Evolutionary conservation across 257 asterid species (phyloP).

Genomic region (Prunella vulgaris): DNA sequence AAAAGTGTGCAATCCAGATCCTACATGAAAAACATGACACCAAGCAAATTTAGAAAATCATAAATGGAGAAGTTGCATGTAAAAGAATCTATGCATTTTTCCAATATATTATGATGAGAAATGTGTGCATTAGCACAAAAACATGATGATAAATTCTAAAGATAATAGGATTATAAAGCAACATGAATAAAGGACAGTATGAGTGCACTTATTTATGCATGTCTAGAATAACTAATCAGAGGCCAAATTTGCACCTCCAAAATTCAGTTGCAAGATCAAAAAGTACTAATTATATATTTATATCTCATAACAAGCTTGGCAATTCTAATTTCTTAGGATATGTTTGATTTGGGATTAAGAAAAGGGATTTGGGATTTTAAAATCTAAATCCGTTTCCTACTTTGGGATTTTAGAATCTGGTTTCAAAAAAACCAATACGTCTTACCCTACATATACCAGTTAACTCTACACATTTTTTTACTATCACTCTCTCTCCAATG

Average conservation of each 20-base stretch:
- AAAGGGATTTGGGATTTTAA: too few species aligned
- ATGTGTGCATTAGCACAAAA: background rate
- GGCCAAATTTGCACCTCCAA: background rate
- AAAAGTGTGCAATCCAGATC: constrained; percentile 91
- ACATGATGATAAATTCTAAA: background rate
- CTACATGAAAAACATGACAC: constrained; percentile 28
- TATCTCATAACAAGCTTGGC: background rate
- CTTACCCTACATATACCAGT: too few species aligned
- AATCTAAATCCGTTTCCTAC: too few species aligned
- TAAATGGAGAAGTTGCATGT: background rate
- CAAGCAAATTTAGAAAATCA: background rate
- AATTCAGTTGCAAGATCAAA: background rate
- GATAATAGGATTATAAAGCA: background rate
- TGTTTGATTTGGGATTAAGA: too few species aligned
- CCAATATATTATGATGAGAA: constrained; percentile 1
- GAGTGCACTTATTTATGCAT: background rate
- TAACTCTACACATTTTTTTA: too few species aligned
- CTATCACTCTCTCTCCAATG: too few species aligned
- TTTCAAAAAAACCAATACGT: too few species aligned
- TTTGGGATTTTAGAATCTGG: too few species aligned
- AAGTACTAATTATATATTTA: background rate
- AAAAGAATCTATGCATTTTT: background rate
- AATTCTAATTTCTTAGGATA: background rate
- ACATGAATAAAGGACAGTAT: background rate
- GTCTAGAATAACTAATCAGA: background rate